These are phyloP conservation scores for Arthrobotrys pseudoclavata DNA, from an alignment of 2,329 filamentous ascomycete species.

Conservation along the genomic window DNA sequence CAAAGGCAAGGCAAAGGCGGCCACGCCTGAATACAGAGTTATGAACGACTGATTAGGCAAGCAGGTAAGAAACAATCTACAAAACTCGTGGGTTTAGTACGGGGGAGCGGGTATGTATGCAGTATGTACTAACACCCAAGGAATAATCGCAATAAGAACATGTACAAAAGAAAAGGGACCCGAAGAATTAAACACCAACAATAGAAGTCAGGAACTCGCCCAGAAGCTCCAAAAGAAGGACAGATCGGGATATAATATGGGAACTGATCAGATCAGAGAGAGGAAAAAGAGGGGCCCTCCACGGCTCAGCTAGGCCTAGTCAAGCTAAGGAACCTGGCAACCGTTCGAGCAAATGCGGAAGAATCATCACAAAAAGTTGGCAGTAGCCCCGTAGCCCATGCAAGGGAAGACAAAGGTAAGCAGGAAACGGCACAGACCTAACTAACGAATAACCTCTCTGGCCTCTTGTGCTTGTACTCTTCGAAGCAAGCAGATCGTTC, in stretches of 20 bases:
- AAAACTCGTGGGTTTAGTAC: slow-evolving; percentile 35
- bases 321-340: slow-evolving; percentile 19
- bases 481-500: slow-evolving; percentile 2
- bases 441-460: slow-evolving; percentile 23
- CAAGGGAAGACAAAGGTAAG: slow-evolving; percentile 49
- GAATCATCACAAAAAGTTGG: slow-evolving; percentile 56
- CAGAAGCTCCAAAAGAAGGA: slow-evolving; percentile 30
- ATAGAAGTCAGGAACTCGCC: slow-evolving; percentile 5
- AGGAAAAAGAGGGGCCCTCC: slow-evolving; percentile 2
- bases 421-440: slow-evolving; percentile 51
- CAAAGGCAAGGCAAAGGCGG: not conserved
- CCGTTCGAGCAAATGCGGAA: slow-evolving; percentile 54
- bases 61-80: slow-evolving; percentile 6
- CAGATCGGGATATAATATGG: slow-evolving; percentile 47
- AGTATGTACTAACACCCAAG: slow-evolving; percentile 2
- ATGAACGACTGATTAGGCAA: too few relatives aligned
- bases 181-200: slow-evolving; percentile 15
- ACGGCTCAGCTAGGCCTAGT: not conserved
- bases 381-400: slow-evolving; percentile 37
- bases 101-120: not conserved
- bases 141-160: slow-evolving; percentile 5
- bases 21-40: slow-evolving; percentile 1
- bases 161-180: not conserved
- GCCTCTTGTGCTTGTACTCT: slow-evolving; percentile 5
- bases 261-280: slow-evolving; percentile 14